Conservation (phyloP, 1,284 basidiomycete species). For the Rhodotorula sp. region DNA sequence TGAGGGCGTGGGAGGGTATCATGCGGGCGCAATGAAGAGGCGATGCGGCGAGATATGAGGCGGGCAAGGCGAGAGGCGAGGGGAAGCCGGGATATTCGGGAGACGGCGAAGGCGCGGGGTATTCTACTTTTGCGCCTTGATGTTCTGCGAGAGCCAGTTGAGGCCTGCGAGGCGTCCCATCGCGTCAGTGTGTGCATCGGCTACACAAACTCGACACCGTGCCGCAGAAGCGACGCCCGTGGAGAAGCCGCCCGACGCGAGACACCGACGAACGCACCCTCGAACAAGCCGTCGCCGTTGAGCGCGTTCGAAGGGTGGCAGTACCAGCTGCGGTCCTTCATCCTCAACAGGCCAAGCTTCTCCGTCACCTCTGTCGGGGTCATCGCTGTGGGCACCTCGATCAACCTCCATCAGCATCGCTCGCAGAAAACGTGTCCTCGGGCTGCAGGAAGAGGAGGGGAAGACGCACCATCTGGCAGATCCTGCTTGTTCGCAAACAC, state of each 20-base stretch:
- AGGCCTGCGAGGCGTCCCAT: slow-evolving; percentile 53
- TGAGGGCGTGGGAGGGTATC: background rate
- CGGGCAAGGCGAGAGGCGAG: background rate
- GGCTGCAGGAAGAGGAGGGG: background rate
- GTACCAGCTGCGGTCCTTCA: slow-evolving; percentile 98
- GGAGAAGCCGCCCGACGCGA: background rate
- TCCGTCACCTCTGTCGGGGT: slow-evolving; percentile 98
- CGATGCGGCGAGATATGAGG: too few relatives aligned
- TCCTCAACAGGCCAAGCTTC: slow-evolving; percentile 88
- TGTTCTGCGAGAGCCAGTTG: slow-evolving; percentile 93
- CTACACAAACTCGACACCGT: too few relatives aligned
- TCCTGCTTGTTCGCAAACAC: slow-evolving; percentile 99
- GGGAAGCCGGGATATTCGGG: background rate
- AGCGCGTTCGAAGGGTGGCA: slow-evolving; percentile 44
- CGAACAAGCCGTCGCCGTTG: slow-evolving; percentile 83
- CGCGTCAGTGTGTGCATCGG: too few relatives aligned
- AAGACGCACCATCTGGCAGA: slow-evolving; percentile 78
- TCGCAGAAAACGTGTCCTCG: too few relatives aligned
- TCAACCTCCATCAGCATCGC: background rate
- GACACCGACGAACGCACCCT: slow-evolving; percentile 53
- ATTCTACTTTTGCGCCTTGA: slow-evolving; percentile 57
- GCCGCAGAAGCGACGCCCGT: too few relatives aligned
- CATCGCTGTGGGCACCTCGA: slow-evolving; percentile 65
- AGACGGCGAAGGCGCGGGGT: background rate
- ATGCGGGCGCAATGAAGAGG: background rate